Percentiles rank a stretch among this genome's conserved stretches.
Evolutionary conservation across 352 stramenopile species (phyloP).

Genomic region (Phytopythium sindhum): DNA sequence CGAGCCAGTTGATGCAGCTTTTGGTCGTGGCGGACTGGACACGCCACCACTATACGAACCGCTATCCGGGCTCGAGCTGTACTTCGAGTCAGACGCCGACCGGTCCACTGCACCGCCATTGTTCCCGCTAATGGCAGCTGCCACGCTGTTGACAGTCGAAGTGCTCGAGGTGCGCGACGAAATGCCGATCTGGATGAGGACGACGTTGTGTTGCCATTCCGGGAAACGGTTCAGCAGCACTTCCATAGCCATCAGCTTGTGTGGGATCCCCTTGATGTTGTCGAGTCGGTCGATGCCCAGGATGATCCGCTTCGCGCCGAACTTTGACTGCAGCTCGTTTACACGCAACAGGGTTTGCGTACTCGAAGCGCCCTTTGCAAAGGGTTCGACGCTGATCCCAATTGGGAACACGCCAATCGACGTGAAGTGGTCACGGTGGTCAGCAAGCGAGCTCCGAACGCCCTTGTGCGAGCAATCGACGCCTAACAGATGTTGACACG

Average conservation of each 20-base stretch:
- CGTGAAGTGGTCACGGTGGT: conserved; percentile 78
- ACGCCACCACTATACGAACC: neutral
- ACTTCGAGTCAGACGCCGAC: neutral
- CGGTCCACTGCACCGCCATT: conserved; percentile 8
- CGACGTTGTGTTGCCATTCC: conserved; percentile 93
- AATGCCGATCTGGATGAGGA: conserved; percentile 96
- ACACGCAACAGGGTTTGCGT: conserved; percentile 54
- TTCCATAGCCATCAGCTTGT: conserved; percentile 88
- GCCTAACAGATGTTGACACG: conserved; percentile 68
- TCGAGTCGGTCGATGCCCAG: conserved; percentile 83
- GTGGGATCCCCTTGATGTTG: conserved; percentile 88
- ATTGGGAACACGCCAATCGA: conserved; percentile 87
- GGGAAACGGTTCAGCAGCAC: conserved; percentile 79
- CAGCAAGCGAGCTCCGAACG: conserved; percentile 59
- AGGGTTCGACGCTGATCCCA: conserved; percentile 82
- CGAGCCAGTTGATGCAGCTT: conserved; percentile 1
- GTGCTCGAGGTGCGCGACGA: conserved; percentile 57
- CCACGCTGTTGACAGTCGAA: conserved; percentile 8
- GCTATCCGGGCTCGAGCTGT: conserved; percentile 9
- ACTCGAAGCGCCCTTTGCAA: conserved; percentile 60
- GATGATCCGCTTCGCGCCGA: conserved; percentile 80
- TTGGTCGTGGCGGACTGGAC: neutral
- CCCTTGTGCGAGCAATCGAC: conserved; percentile 75
- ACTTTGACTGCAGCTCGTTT: conserved; percentile 73
- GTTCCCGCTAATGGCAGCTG: conserved; percentile 8